Evolutionary conservation across 148 eudicot genomes (phyloP).

Genomic region (Pouteria glomerata): DNA sequence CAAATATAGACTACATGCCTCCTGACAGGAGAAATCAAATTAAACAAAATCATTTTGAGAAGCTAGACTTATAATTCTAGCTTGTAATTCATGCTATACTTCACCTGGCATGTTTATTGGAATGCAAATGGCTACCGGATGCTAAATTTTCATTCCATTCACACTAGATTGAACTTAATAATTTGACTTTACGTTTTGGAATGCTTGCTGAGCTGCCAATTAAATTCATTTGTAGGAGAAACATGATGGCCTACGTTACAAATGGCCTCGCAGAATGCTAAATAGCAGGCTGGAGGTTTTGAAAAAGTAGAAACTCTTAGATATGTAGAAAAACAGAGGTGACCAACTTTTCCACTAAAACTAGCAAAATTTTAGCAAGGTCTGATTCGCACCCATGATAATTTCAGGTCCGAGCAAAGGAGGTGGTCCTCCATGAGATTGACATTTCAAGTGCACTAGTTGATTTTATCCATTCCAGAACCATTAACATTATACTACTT

Average conservation of each 20-base stretch:
- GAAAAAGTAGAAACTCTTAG: background rate
- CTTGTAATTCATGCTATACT: too few species aligned
- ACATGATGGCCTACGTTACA: background rate
- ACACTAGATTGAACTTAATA: too few species aligned
- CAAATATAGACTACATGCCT: too few species aligned
- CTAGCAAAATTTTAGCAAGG: background rate
- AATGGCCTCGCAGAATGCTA: background rate
- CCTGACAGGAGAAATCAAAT: too few species aligned
- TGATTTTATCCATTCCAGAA: slow-evolving; percentile 31
- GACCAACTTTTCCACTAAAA: background rate
- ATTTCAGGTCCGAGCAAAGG: slow-evolving; percentile 49
- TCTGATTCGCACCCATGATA: background rate
- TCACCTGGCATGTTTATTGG: background rate
- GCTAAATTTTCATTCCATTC: background rate
- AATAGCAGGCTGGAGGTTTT: background rate
- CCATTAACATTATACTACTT: slow-evolving; percentile 40
- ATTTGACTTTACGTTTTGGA: background rate
- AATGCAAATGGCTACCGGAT: background rate
- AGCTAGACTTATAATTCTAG: too few species aligned
- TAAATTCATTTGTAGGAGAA: background rate
- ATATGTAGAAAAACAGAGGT: background rate
- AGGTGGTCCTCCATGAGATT: slow-evolving; percentile 54
- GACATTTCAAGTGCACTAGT: slow-evolving; percentile 49
- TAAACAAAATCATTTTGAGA: too few species aligned
- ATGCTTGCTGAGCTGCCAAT: background rate